Evolutionary conservation across 2,329 filamentous ascomycete species (phyloP).

Genomic region (Aspergillus nomiae): DNA sequence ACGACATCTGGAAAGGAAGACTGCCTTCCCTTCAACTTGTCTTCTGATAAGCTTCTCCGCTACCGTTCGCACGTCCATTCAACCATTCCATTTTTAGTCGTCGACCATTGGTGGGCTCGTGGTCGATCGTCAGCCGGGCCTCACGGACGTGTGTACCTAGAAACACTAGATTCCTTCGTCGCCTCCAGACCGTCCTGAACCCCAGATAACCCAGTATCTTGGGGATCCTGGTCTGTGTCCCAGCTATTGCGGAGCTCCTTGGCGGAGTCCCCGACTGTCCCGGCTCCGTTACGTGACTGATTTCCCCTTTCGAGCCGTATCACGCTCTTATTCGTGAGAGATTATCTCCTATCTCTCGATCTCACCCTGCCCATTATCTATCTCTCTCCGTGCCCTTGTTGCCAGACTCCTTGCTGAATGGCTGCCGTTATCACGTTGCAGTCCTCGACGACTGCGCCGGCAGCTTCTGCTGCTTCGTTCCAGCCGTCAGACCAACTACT

Average conservation of each 20-base stretch:
- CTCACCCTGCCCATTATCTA: background rate
- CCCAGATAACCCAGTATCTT: slow-evolving; percentile 14
- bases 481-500: slow-evolving; percentile 28
- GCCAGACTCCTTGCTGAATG: slow-evolving; percentile 26
- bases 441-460: slow-evolving; percentile 34
- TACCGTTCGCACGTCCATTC: slow-evolving; percentile 21
- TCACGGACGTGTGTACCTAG: background rate
- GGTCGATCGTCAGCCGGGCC: slow-evolving; percentile 14
- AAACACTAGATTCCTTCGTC: background rate
- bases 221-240: slow-evolving; percentile 16
- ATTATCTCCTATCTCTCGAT: slow-evolving; percentile 11
- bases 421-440: slow-evolving; percentile 45
- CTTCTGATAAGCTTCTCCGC: slow-evolving; percentile 31
- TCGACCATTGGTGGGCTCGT: slow-evolving; percentile 21
- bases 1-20: background rate
- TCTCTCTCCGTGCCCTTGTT: background rate
- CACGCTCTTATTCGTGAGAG: slow-evolving; percentile 5
- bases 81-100: slow-evolving; percentile 2
- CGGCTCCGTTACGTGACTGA: slow-evolving; percentile 22
- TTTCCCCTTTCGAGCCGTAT: slow-evolving; percentile 13
- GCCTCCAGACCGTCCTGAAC: slow-evolving; percentile 2
- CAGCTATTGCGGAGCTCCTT: slow-evolving; percentile 11
- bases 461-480: slow-evolving; percentile 23
- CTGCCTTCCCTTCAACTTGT: background rate
- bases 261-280: slow-evolving; percentile 13